These are phyloP conservation scores for Phytopythium delawarense DNA, from an alignment of 352 stramenopile genomes.

Conservation along the genomic window DNA sequence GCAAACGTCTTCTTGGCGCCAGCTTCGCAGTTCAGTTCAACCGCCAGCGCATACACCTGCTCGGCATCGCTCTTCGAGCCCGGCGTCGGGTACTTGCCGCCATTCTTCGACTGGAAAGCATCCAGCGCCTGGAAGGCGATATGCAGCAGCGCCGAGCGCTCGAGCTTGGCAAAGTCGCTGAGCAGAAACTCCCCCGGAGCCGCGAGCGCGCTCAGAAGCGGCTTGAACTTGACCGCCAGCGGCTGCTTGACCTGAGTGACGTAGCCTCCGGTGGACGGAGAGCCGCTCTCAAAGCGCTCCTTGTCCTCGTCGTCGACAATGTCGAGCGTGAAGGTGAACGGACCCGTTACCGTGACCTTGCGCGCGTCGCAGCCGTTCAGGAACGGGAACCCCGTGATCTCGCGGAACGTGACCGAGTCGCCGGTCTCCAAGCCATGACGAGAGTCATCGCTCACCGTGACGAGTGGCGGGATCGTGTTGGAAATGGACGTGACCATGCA, in stretches of 20 bases:
- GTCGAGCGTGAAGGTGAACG: slow-evolving; percentile 97
- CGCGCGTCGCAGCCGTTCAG: slow-evolving; percentile 73
- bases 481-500: slow-evolving; percentile 94
- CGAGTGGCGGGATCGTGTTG: slow-evolving; percentile 67
- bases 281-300: slow-evolving; percentile 52
- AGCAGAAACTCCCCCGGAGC: slow-evolving; percentile 95
- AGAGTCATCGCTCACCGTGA: slow-evolving; percentile 98
- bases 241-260: slow-evolving; percentile 97
- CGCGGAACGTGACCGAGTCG: slow-evolving; percentile 95
- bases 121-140: slow-evolving; percentile 88
- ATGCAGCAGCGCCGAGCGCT: slow-evolving; percentile 89
- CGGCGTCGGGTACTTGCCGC: slow-evolving; percentile 80
- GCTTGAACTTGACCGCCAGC: slow-evolving; percentile 91
- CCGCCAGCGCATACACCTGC: slow-evolving; percentile 81
- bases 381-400: slow-evolving; percentile 91
- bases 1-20: slow-evolving; percentile 56
- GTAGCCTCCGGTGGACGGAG: slow-evolving; percentile 78
- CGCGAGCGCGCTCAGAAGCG: slow-evolving; percentile 78
- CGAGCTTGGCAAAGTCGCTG: slow-evolving; percentile 98
- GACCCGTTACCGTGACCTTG: slow-evolving; percentile 82
- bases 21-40: slow-evolving; percentile 72
- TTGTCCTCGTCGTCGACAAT: slow-evolving; percentile 66
- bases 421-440: slow-evolving; percentile 96
- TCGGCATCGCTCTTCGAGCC: slow-evolving; percentile 82
- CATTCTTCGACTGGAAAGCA: slow-evolving; percentile 72